Evolutionary conservation across 805 yeast genomes (phyloP).

Genomic region (Debaryomyces castellii): DNA sequence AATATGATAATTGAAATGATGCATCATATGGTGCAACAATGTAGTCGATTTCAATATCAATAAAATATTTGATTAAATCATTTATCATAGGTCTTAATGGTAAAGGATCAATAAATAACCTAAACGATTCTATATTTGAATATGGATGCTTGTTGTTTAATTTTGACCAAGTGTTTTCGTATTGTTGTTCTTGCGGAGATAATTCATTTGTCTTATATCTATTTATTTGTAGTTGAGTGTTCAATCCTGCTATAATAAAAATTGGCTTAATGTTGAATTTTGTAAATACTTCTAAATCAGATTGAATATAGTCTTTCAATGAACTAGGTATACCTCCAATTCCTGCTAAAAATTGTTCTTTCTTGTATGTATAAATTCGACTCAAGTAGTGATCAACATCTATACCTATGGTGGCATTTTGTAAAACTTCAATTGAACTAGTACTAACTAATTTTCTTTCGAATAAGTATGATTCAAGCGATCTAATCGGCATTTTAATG

Average conservation of each 20-base stretch:
- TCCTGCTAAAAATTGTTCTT: conserved; percentile 71
- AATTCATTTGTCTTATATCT: conserved; percentile 33
- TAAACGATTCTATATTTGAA: conserved; percentile 44
- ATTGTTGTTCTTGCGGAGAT: conserved; percentile 39
- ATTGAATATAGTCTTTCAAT: conserved; percentile 52
- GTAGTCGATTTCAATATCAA: conserved; percentile 56
- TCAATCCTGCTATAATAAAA: conserved; percentile 74
- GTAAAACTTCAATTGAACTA: conserved; percentile 62
- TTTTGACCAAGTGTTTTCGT: conserved; percentile 40
- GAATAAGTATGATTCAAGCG: conserved; percentile 66
- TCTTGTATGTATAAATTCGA: conserved; percentile 57
- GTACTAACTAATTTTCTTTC: conserved; percentile 65
- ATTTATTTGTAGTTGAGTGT: conserved; percentile 36
- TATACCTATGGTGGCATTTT: conserved; percentile 72
- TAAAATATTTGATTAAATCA: conserved; percentile 59
- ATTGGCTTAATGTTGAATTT: conserved; percentile 71
- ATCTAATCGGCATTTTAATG: conserved; percentile 41
- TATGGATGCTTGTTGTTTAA: conserved; percentile 26
- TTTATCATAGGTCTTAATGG: conserved; percentile 49
- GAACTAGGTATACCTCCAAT: conserved; percentile 79
- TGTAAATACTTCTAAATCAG: conserved; percentile 61
- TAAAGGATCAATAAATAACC: conserved; percentile 51
- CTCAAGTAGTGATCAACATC: conserved; percentile 80
- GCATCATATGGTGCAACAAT: conserved; percentile 82
- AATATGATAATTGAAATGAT: conserved; percentile 74